Base-by-base conservation (phyloP, 352 stramenopile genomes). In the Halophytophthora batemanensis region DNA sequence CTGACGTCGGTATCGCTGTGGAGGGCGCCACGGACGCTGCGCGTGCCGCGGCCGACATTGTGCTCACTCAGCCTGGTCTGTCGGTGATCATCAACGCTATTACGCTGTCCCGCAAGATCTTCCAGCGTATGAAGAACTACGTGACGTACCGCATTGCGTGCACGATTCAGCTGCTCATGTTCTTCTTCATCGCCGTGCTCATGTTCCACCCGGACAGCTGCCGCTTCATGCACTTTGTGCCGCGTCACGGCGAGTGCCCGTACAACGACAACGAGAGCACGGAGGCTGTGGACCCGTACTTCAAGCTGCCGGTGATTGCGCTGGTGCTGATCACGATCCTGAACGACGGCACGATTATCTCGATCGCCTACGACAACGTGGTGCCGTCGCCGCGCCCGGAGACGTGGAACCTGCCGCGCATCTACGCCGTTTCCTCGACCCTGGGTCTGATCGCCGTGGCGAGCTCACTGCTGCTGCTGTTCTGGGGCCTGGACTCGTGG, bases 331-430 rank as follows among this genome's bases (percentile, higher is more conserved):
- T 98, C 56, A 96, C 91, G 40, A 80, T 98, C 31, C 55, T 98
- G 29, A 98, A 98, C 68, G 93, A 98, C 57, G 93, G 86, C 25
- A 97, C 90, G 23, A 88, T 98, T 40, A 97, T 82, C 43, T 98
- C 77, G 69, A 93, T 87, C 61, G 82, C 85, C 45, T 88, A 96
- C 47, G 89, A 98, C 68, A 84, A 90, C 43, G 85, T 91, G 38
- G 69, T 85, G 40, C 71, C 87, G 21, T 87, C 78, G 7, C 78
- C 74, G 33, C 59, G 62, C 15, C 82, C 88, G 5, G 71, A 92
- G 50, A 72, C 52, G 18, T 96, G 87, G 86, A 78, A 86, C 50
- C 46, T 93, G 41, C 60, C 66, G 7, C 76, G 86, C 49, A 78
- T 94, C 38, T 71, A 85, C 49, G 68, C 67, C 43, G 45, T 88